These are phyloP conservation scores for Neurospora sp. DNA, from an alignment of 495 filamentous ascomycete species.

Conservation along the genomic window DNA sequence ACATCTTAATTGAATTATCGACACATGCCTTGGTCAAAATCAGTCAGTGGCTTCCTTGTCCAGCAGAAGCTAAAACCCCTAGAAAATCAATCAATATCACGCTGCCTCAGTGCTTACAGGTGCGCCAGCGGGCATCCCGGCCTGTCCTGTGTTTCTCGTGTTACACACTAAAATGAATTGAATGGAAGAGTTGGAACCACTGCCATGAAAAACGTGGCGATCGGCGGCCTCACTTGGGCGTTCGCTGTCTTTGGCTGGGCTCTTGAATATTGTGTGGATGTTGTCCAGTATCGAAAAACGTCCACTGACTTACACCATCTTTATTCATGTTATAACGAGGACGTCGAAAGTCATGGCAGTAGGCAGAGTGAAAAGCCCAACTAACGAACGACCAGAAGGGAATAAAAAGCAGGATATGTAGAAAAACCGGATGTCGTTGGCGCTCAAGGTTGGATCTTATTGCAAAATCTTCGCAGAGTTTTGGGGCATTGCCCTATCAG, in stretches of 20 bases:
- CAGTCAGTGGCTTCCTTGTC: not conserved
- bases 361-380: no score
- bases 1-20: not conserved
- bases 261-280: no score
- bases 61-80: not conserved
- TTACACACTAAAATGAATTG: not conserved
- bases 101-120: not conserved
- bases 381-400: no score
- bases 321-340: no score
- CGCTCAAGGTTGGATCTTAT: no score
- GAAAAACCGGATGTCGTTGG: not conserved
- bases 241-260: no score
- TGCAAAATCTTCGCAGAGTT: not conserved
- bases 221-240: no score
- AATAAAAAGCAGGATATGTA: not conserved
- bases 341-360: no score
- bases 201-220: no score
- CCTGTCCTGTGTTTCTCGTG: not conserved
- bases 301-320: no score
- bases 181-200: no score
- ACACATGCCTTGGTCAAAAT: not conserved
- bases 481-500: not conserved
- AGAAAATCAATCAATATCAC: not conserved
- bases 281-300: no score
- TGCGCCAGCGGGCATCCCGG: not conserved